phyloP scores from a whole-genome alignment of 140 eudicot species.

The Stevia rebaudiana region DNA sequence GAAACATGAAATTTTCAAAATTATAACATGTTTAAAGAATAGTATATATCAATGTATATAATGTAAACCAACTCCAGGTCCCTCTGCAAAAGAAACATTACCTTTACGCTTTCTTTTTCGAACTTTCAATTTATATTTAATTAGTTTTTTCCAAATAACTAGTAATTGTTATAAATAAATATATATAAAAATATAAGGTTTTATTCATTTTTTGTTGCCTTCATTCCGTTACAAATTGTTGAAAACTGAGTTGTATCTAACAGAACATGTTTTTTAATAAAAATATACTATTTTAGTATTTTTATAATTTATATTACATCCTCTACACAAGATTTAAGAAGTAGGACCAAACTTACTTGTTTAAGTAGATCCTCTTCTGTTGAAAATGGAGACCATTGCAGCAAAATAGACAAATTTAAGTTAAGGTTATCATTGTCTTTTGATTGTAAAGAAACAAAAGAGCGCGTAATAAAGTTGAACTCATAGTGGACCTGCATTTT shows the following conservation, averaged over 20 bases:
- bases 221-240: neutral
- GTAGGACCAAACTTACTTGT: slow-evolving; percentile 43
- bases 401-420: slow-evolving; percentile 46
- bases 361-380: slow-evolving; percentile 56
- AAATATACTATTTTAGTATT: no score
- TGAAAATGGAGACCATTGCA: slow-evolving; percentile 89
- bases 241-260: neutral
- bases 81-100: no score
- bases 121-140: neutral
- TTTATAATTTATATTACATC: neutral
- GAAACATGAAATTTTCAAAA: no score
- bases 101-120: no score
- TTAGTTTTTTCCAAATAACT: neutral
- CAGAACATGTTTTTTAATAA: neutral
- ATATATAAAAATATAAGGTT: no score
- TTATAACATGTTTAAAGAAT: no score
- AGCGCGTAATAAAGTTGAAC: slow-evolving; percentile 33
- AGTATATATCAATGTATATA: no score
- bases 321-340: neutral
- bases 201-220: neutral
- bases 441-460: slow-evolving; percentile 33
- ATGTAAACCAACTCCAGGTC: no score
- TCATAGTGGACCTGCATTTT: slow-evolving; percentile 68
- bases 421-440: slow-evolving; percentile 29
- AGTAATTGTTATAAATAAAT: no score